Base-by-base conservation (phyloP, 495 filamentous ascomycete genomes). In the Choiromyces venosus region DNA sequence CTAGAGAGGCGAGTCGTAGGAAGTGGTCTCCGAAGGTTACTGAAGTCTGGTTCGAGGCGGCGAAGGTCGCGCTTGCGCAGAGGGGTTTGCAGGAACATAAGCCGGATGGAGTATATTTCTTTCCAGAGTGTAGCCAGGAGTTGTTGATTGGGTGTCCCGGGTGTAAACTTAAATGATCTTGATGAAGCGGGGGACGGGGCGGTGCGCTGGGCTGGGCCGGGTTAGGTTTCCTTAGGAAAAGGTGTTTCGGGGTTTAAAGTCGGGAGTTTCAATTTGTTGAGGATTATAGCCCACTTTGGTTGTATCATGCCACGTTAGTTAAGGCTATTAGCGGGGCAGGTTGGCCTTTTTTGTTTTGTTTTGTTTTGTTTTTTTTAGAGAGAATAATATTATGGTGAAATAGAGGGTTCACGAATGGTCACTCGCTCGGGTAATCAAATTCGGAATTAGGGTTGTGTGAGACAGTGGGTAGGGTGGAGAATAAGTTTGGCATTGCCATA, bases 1-100 rank as follows among this genome's bases (percentile, higher is more conserved):
- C 37, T 14, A 76, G 77, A 25, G 71, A 89, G 78, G 85, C 85
- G 72, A 88, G 87, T 73, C 87, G 86, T 75, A 83, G 86, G 21
- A 72, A 83, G 6, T 90, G 86, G 85, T 85, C 88, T 75, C 90
- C 90, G 52, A 85, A 89, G 81, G 88, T 87, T 0, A 78, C 91
- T 75, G 90, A 90, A 70, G 84, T 87, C 25, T 81, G 79, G 79
- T 81, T 81, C 74, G 84, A 88, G 67, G 81, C 76, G 37, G 82
- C 81, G n/a, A 79, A 68, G 64, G 76, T 71, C 76, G 82, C 75
- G 52, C 74, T 82, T 35, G 46, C 33, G 70, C 74, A 74, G 71
- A 74, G 79, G 10, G 76, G 79, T 6, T 38, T 81, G 19, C 75
- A 78, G 64, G 72, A 73, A 37, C 79, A 81, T 73, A 65, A 37